A percentile compares a stretch with the other conserved stretches of the same genome.
Evolutionary conservation across 2,329 filamentous ascomycete species (phyloP).

Genomic region (Sclerotinia subarctica): DNA sequence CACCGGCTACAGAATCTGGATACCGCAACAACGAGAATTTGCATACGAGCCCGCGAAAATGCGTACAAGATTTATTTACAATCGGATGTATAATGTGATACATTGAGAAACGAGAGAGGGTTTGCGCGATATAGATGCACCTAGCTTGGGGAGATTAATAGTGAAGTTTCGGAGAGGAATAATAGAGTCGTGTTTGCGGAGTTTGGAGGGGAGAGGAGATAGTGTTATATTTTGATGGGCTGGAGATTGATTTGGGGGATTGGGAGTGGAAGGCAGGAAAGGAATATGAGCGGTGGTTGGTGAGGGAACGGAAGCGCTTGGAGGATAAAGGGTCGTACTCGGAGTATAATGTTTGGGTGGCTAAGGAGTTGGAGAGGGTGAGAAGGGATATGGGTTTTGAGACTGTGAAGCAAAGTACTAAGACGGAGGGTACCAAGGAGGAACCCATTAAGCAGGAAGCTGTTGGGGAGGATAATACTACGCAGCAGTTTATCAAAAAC

Average conservation of each 20-base stretch:
- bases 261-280: not conserved
- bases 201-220: not conserved
- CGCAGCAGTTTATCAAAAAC: not conserved
- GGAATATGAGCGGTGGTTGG: not conserved
- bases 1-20: not conserved
- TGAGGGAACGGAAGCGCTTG: not conserved
- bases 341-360: not conserved
- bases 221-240: no score
- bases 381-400: not conserved
- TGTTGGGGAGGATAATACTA: not conserved
- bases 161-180: not conserved
- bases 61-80: not conserved
- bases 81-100: not conserved
- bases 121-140: not conserved
- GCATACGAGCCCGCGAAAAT: not conserved
- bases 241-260: not conserved
- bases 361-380: not conserved
- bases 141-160: not conserved
- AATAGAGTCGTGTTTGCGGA: not conserved
- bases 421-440: not conserved
- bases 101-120: not conserved
- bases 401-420: not conserved
- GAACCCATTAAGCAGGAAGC: not conserved
- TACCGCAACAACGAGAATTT: not conserved
- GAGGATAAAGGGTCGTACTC: not conserved